Evolutionary conservation across 139 green algal genomes (phyloP), one percentile per base, ranked within the genome.

Genomic region (Desmodesmus armatus): DNA sequence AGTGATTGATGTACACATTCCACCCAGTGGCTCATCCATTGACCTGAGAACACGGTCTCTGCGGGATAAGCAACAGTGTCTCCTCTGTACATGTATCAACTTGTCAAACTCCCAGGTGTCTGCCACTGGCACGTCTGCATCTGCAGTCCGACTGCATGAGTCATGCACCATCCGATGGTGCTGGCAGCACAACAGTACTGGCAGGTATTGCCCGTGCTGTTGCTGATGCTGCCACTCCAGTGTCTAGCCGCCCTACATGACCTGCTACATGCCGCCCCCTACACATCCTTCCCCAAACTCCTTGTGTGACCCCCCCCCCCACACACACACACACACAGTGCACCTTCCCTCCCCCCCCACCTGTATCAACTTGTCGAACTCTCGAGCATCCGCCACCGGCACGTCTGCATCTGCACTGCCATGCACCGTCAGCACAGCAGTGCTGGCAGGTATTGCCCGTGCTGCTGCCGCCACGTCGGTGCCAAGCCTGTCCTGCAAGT

Each of bases 361-460:
- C 60, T 84, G n/a, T 19, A 84, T 67, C 5, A 23, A 3, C 2
- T 29, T 29, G 5, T 37, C 78, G 31, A 84, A 53, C 40, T 76
- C 62, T 15, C 33, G 41, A 7, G 78, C 78, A 40, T 84, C 78
- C 39, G 23, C 35, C 31, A 84, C 78, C 17, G 78, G 63, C n/a
- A 84, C 78, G 29, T 84, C 78, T 25, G 78, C 78, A 77, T 84
- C 78, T 19, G 78, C 78, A 49, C 53, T 41, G 49, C 78, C 78
- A 65, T 84, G 78, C 33, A 84, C 78, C 3, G 78, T 84, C 78
- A 84, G 41, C 9, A 84, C 78, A 40, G 78, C 60, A 11, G 77
- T 75, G 5, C n/a, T 37, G 13, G n/a, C n/a, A n/a, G n/a, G n/a
- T 58, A 2, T 77, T 84, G 62, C 21, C 39, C 29, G 27, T 31